Evolutionary conservation across 352 stramenopile species (phyloP).

Genomic region (Globisporangium solare): DNA sequence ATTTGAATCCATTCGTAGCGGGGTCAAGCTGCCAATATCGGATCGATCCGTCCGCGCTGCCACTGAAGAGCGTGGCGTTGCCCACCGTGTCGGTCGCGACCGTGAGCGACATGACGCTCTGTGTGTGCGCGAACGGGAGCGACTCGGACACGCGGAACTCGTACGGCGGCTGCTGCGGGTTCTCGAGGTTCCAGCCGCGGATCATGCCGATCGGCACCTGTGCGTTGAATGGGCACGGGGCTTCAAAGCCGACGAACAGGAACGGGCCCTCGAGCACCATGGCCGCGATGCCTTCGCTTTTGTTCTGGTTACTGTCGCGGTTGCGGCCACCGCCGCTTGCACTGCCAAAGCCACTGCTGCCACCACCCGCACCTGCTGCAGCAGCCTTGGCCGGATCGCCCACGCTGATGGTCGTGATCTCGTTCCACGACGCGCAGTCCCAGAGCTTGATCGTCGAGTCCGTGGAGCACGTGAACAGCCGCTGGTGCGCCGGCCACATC

Average conservation of each 20-base stretch:
- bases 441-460: slow-evolving; percentile 80
- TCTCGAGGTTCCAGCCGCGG: slow-evolving; percentile 81
- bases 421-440: slow-evolving; percentile 77
- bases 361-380: neutral
- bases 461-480: slow-evolving; percentile 69
- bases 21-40: slow-evolving; percentile 81
- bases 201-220: slow-evolving; percentile 70
- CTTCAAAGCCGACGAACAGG: slow-evolving; percentile 81
- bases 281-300: slow-evolving; percentile 51
- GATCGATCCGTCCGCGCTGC: slow-evolving; percentile 67
- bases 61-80: slow-evolving; percentile 73
- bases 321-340: slow-evolving; percentile 11
- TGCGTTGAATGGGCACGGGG: slow-evolving; percentile 45
- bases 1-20: slow-evolving; percentile 67
- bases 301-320: slow-evolving; percentile 10
- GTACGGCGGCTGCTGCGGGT: slow-evolving; percentile 49
- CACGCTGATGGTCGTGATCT: slow-evolving; percentile 71
- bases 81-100: slow-evolving; percentile 63
- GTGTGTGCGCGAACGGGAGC: slow-evolving; percentile 75
- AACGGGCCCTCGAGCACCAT: slow-evolving; percentile 73
- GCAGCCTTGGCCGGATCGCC: slow-evolving; percentile 20
- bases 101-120: slow-evolving; percentile 66
- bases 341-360: slow-evolving; percentile 14
- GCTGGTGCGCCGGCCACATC: slow-evolving; percentile 67
- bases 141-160: slow-evolving; percentile 56